Conservation (phyloP, 2,329 filamentous ascomycete genomes). For the Alternaria hordeiaustralica region DNA sequence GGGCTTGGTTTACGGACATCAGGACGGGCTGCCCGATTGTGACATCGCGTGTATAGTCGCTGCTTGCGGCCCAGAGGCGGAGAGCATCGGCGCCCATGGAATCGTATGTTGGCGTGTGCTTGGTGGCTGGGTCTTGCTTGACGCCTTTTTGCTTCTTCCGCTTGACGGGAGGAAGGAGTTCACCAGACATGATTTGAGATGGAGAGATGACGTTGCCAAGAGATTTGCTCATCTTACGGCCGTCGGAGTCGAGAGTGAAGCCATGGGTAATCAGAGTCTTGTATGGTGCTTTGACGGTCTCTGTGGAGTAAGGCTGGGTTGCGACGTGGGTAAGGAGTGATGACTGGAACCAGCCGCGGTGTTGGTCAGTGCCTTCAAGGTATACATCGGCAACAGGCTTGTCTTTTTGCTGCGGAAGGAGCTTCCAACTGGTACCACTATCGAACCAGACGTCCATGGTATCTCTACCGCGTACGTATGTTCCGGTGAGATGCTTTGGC, state of each 20-base stretch:
- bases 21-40: constrained; percentile 80
- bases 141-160: constrained; percentile 61
- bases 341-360: constrained; percentile 98
- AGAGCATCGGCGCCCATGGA: constrained; percentile 85
- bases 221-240: constrained; percentile 99
- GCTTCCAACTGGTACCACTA: constrained; percentile 90
- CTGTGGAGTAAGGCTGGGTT: constrained; percentile 51
- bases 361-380: constrained; percentile 93
- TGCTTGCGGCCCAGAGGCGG: constrained; percentile 88
- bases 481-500: constrained; percentile 64
- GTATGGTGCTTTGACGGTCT: constrained; percentile 70
- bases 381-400: constrained; percentile 77
- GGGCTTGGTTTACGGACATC: constrained; percentile 73
- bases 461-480: constrained; percentile 79
- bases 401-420: constrained; percentile 40
- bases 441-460: constrained; percentile 99
- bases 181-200: constrained; percentile 82
- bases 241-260: constrained; percentile 85
- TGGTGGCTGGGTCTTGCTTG: constrained; percentile 31
- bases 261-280: constrained; percentile 92
- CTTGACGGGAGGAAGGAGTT: constrained; percentile 74
- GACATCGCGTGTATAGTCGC: constrained; percentile 89
- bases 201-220: constrained; percentile 87
- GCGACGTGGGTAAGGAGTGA: constrained; percentile 88
- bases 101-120: constrained; percentile 61